These are phyloP conservation scores for Neopestalotiopsis rosae DNA, from an alignment of 2,329 filamentous ascomycete species.

Conservation along the genomic window DNA sequence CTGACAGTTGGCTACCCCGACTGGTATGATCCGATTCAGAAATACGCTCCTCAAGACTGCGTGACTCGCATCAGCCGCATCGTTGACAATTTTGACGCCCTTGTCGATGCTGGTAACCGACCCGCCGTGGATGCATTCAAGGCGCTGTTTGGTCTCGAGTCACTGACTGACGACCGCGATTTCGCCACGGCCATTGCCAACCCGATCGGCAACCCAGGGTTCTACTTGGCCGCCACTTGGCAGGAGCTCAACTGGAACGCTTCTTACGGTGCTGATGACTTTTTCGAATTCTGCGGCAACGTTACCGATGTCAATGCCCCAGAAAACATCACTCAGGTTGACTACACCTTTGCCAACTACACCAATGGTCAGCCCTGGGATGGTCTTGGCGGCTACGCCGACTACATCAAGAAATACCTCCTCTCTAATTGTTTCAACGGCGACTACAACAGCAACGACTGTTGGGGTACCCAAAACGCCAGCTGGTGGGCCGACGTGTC, in stretches of 20 bases:
- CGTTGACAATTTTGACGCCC: conserved; percentile 53
- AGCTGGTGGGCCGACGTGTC: conserved; percentile 49
- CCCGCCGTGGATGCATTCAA: conserved; percentile 50
- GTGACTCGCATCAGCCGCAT: conserved; percentile 53
- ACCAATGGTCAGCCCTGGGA: conserved; percentile 55
- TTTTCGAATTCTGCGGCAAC: conserved; percentile 58
- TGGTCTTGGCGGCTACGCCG: conserved; percentile 56
- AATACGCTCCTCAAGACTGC: conserved; percentile 54
- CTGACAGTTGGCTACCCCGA: conserved; percentile 49
- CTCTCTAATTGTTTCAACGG: conserved; percentile 47
- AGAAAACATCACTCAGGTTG: conserved; percentile 47
- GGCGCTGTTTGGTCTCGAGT: conserved; percentile 51
- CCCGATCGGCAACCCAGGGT: conserved; percentile 51
- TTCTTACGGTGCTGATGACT: conserved; percentile 47
- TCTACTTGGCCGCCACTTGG: conserved; percentile 57
- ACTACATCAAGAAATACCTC: conserved; percentile 53
- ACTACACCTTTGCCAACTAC: conserved; percentile 52
- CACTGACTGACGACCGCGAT: conserved; percentile 48
- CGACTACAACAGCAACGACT: conserved; percentile 46
- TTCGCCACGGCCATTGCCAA: conserved; percentile 54
- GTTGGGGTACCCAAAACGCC: conserved; percentile 47
- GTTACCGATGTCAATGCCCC: conserved; percentile 52
- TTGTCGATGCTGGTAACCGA: conserved; percentile 47
- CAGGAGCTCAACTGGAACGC: conserved; percentile 57
- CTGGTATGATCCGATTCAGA: conserved; percentile 56